A percentile compares a stretch with the other conserved stretches of the same genome.
phyloP scores from a whole-genome alignment of 2,329 filamentous ascomycete genomes.

The Colletotrichum cereale region DNA sequence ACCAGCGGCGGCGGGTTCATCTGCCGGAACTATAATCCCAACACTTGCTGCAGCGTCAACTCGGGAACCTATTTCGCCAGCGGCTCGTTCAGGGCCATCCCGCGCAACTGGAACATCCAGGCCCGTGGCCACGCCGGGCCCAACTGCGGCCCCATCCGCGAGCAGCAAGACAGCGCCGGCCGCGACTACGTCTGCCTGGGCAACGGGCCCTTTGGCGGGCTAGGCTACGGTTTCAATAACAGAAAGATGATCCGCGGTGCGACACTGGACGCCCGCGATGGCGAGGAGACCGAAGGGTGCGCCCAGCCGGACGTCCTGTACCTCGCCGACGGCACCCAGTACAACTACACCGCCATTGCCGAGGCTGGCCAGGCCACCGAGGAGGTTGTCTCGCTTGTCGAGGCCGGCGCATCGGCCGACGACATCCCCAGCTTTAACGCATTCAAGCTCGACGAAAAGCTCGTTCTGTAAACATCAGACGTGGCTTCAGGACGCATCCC shows the following conservation, averaged over 20 bases:
- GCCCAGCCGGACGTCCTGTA: slow-evolving; percentile 32
- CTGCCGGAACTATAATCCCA: slow-evolving; percentile 3
- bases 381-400: slow-evolving; percentile 6
- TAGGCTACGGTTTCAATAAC: slow-evolving; percentile 24
- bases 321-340: slow-evolving; percentile 33
- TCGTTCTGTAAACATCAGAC: slow-evolving; percentile 26
- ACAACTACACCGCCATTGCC: slow-evolving; percentile 34
- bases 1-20: slow-evolving; percentile 14
- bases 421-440: slow-evolving; percentile 8
- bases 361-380: slow-evolving; percentile 24
- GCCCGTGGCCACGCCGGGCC: slow-evolving; percentile 21
- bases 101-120: slow-evolving; percentile 23
- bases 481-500: slow-evolving; percentile 11
- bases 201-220: slow-evolving; percentile 22
- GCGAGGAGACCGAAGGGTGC: slow-evolving; percentile 12
- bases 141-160: slow-evolving; percentile 28
- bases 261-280: slow-evolving; percentile 26
- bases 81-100: slow-evolving; percentile 29
- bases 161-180: slow-evolving; percentile 19
- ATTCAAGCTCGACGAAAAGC: slow-evolving; percentile 27
- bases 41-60: slow-evolving; percentile 34
- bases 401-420: slow-evolving; percentile 17
- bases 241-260: slow-evolving; percentile 27
- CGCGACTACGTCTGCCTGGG: slow-evolving; percentile 27
- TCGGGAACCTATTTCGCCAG: slow-evolving; percentile 21